These are phyloP conservation scores for Solanum arcanum DNA, from an alignment of 257 asterid genomes.

Conservation along the genomic window DNA sequence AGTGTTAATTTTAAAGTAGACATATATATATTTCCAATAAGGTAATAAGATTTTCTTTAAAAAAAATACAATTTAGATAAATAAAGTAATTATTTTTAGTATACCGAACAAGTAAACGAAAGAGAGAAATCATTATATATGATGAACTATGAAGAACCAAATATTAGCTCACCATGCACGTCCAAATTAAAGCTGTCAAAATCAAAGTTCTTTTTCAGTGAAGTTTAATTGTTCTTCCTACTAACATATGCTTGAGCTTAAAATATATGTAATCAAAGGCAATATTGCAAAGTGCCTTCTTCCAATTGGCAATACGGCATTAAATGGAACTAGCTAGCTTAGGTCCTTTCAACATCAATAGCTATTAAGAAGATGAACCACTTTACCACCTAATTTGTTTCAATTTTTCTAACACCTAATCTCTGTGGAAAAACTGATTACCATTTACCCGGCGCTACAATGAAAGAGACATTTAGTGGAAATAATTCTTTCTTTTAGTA, in stretches of 20 bases:
- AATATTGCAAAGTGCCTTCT: not conserved
- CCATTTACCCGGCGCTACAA: not conserved
- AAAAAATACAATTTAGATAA: not conserved
- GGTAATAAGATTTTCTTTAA: not conserved
- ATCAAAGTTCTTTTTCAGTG: not conserved
- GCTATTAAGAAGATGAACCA: not conserved
- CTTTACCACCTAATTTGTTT: not conserved
- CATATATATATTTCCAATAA: not conserved
- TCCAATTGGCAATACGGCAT: not conserved
- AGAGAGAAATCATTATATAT: not conserved
- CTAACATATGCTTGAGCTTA: not conserved
- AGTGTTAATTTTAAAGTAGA: not conserved
- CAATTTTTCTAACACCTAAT: not conserved
- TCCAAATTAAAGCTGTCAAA: not conserved
- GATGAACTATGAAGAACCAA: not conserved
- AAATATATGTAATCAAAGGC: not conserved
- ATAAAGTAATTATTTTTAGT: too few relatives aligned
- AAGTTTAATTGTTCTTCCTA: too few relatives aligned
- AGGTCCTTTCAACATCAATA: not conserved
- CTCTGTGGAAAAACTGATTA: not conserved
- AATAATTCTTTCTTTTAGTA: too few relatives aligned
- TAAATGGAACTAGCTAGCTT: not conserved
- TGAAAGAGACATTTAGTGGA: too few relatives aligned
- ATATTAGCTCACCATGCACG: not conserved
- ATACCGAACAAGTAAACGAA: too few relatives aligned